Conservation (phyloP, 495 filamentous ascomycete genomes). For the Pyrenula massariospora region DNA sequence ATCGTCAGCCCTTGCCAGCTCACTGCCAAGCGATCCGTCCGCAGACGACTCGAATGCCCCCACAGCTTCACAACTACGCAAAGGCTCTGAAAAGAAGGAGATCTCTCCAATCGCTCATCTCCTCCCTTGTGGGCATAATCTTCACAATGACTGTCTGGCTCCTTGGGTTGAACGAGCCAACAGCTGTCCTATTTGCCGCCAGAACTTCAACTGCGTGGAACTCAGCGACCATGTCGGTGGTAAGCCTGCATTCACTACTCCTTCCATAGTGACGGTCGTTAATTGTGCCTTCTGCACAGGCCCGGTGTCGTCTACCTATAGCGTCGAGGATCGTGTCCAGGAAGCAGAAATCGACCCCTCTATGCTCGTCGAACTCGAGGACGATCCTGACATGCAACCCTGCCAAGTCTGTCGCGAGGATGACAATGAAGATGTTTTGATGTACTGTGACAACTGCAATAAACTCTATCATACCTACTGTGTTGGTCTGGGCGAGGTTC, state of each 20-base stretch:
- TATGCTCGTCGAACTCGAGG: constrained; percentile 60
- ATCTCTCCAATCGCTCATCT: constrained; percentile 48
- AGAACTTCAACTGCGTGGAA: constrained; percentile 79
- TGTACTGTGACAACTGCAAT: constrained; percentile 84
- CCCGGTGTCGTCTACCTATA: constrained; percentile 62
- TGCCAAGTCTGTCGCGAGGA: constrained; percentile 70
- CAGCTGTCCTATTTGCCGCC: constrained; percentile 93
- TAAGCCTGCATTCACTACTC: constrained; percentile 28
- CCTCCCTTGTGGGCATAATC: constrained; percentile 69
- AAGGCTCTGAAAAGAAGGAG: constrained; percentile 20
- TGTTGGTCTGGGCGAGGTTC: constrained; percentile 63
- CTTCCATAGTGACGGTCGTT: not conserved
- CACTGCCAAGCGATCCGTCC: constrained; percentile 34
- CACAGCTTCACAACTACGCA: not conserved
- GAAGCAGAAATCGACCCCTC: constrained; percentile 76
- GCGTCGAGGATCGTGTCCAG: constrained; percentile 81
- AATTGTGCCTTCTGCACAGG: constrained; percentile 33
- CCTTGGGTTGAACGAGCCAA: constrained; percentile 95
- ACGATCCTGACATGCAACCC: constrained; percentile 46
- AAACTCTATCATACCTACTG: constrained; percentile 77
- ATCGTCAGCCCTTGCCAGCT: constrained; percentile 22
- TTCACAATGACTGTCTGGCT: constrained; percentile 84
- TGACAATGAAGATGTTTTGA: constrained; percentile 66
- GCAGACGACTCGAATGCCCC: constrained; percentile 13
- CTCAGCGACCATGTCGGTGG: constrained; percentile 67